Percentiles rank a stretch among this genome's conserved stretches.
Evolutionary conservation across 495 filamentous ascomycete species (phyloP).

Genomic region (Filosporella fistucella): DNA sequence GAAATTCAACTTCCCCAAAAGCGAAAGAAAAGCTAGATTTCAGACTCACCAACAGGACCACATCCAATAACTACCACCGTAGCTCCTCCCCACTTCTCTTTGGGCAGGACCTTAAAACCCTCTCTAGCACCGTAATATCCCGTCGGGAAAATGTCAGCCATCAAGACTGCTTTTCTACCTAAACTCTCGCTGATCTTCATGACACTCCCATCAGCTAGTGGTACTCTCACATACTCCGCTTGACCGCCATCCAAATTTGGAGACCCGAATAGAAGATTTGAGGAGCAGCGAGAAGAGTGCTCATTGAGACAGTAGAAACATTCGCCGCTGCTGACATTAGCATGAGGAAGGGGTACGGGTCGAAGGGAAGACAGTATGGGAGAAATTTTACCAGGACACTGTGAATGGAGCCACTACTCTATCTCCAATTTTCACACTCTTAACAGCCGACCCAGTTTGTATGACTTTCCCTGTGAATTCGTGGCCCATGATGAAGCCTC

Average conservation of each 20-base stretch:
- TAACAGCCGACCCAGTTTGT: too few species aligned
- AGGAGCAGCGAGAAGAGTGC: slow-evolving; percentile 77
- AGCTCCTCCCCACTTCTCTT: too few species aligned
- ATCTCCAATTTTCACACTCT: slow-evolving; percentile 69
- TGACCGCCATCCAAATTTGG: slow-evolving; percentile 75
- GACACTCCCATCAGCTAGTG: slow-evolving; percentile 76
- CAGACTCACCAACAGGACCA: too few species aligned
- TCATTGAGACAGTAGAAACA: slow-evolving; percentile 90
- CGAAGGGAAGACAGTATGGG: too few species aligned
- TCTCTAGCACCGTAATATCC: slow-evolving; percentile 84
- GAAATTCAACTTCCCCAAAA: too few species aligned
- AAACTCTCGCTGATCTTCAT: slow-evolving; percentile 73
- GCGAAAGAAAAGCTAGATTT: too few species aligned
- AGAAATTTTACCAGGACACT: too few species aligned
- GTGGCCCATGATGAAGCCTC: too few species aligned
- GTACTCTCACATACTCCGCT: slow-evolving; percentile 85
- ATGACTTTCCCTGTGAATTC: too few species aligned
- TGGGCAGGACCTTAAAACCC: slow-evolving; percentile 68
- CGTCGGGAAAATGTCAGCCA: slow-evolving; percentile 84
- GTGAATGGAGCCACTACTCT: slow-evolving; percentile 81
- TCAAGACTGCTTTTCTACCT: slow-evolving; percentile 71
- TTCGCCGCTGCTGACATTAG: too few species aligned
- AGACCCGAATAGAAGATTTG: slow-evolving; percentile 70
- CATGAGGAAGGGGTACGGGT: too few species aligned
- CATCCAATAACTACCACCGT: too few species aligned